Evolutionary conservation across 2,329 filamentous ascomycete species (phyloP).

Genomic region (Nannizzia gypsea): DNA sequence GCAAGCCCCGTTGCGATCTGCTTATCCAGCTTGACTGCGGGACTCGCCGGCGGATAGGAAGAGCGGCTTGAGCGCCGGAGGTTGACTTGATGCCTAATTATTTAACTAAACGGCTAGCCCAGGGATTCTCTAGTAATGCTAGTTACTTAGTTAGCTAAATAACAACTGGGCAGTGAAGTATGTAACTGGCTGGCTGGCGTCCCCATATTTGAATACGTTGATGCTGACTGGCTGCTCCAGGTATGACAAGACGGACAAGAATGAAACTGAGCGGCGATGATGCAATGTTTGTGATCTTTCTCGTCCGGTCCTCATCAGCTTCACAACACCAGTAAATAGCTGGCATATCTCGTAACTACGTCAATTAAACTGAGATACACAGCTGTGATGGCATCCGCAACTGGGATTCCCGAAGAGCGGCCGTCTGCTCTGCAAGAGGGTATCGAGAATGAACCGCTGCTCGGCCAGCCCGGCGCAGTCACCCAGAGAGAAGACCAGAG

Average conservation of each 20-base stretch:
- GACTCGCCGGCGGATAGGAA: too few species aligned
- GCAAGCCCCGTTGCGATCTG: too few species aligned
- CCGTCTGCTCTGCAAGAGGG: slow-evolving; percentile 26
- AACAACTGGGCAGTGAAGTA: too few species aligned
- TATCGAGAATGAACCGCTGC: slow-evolving; percentile 52
- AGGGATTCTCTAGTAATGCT: too few species aligned
- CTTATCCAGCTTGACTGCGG: too few species aligned
- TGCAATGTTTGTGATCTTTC: not conserved
- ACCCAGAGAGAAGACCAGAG: slow-evolving; percentile 54
- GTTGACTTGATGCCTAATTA: too few species aligned
- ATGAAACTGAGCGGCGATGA: not conserved
- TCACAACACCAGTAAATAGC: not conserved
- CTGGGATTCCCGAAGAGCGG: slow-evolving; percentile 49
- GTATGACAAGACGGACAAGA: not conserved
- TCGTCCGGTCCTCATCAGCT: too few species aligned
- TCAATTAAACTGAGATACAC: not conserved
- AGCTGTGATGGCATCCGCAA: slow-evolving; percentile 53
- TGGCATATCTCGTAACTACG: too few species aligned
- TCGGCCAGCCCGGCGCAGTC: slow-evolving; percentile 61
- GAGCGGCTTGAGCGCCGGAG: too few species aligned
- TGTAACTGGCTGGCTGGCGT: not conserved
- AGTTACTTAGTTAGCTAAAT: too few species aligned
- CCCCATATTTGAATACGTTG: not conserved
- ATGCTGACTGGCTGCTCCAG: not conserved
- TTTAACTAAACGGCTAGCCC: too few species aligned